These are phyloP conservation scores for Penicillium egyptiacum DNA, from an alignment of 495 filamentous ascomycete species.

Conservation along the genomic window DNA sequence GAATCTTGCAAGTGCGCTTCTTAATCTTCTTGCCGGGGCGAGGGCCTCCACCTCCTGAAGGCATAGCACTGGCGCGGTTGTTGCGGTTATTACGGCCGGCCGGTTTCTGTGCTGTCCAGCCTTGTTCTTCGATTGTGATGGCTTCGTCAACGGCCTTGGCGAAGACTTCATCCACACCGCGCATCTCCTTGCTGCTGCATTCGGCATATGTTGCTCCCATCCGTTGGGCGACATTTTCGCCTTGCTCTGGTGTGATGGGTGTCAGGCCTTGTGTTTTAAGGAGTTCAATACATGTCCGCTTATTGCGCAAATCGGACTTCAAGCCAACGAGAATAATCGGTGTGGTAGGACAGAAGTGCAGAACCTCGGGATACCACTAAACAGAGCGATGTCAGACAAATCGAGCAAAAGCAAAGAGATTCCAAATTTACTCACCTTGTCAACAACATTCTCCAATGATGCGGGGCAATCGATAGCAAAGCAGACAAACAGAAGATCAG, in stretches of 20 bases:
- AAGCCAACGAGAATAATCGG: conserved; percentile 93
- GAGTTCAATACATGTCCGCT: conserved; percentile 94
- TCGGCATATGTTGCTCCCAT: conserved; percentile 97
- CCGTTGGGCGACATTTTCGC: conserved; percentile 76
- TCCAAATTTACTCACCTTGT: conserved; percentile 69
- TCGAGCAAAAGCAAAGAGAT: neutral
- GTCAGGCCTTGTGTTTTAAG: conserved; percentile 97
- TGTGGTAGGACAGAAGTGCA: conserved; percentile 97
- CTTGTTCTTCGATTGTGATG: conserved; percentile 54
- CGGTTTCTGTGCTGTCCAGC: conserved; percentile 31
- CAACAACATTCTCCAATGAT: conserved; percentile 95
- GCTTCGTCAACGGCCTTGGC: conserved; percentile 83
- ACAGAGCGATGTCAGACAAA: conserved; percentile 12
- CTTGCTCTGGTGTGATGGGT: conserved; percentile 89
- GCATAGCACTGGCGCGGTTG: conserved; percentile 28
- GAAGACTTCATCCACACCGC: conserved; percentile 93
- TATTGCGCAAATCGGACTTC: conserved; percentile 92
- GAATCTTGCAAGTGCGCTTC: conserved; percentile 70
- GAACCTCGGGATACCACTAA: conserved; percentile 98
- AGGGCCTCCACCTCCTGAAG: conserved; percentile 26
- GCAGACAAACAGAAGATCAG: conserved; percentile 96
- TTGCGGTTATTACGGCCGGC: conserved; percentile 18
- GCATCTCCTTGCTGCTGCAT: conserved; percentile 97
- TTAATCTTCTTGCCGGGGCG: conserved; percentile 51
- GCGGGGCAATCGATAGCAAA: conserved; percentile 99